Base-by-base conservation (phyloP, 768 basidiomycete species). In the Lyophyllum decastes region DNA sequence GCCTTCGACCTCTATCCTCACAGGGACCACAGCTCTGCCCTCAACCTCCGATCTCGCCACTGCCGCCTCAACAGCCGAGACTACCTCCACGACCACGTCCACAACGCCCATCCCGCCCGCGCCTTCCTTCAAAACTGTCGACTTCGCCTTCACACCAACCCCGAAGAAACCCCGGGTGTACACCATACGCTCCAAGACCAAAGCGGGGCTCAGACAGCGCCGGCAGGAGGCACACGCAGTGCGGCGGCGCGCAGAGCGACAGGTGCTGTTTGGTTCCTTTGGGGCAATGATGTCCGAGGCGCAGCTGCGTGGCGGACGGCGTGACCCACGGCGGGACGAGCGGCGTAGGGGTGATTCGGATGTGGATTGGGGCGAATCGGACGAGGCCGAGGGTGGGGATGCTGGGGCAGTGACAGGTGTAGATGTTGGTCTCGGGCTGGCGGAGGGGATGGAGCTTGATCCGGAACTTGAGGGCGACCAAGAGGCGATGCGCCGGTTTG, bases 371-470 rank as follows among this genome's bases (percentile, higher is more conserved):
- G 90, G 91, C 65, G 58, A 90, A 12, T 84, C 89, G 43, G 89
- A 85, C 85, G 87, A 85, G 1, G 81, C 78, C 46, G 73, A 68
- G 4, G 76, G 73, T 14, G 77, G 72, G 9, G 76, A 65, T 8
- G 76, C 70, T 35, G 64, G 70, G 16, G 69, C 69, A 34, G 73
- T 62, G 62, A 62, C 43, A 12, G 64, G 60, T 2, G 66, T 52
- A 22, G n/a, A n/a, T n/a, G n/a, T n/a, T n/a, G n/a, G n/a, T n/a
- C n/a, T n/a, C n/a, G 67, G 70, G 2, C 76, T 74, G n/a, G 71
- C 70, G 1, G 81, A 79, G 52, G 87, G 78, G 21, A 92, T 91
- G 89, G 80, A 82, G 1, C 68, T 91, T 19, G 90, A 92, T 58
- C 72, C 75, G 0, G 88, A 90, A 22, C 50, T 86, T 4, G 77